These are phyloP conservation scores for Phyllachora maydis DNA, from an alignment of 2,329 filamentous ascomycete species.

Conservation along the genomic window DNA sequence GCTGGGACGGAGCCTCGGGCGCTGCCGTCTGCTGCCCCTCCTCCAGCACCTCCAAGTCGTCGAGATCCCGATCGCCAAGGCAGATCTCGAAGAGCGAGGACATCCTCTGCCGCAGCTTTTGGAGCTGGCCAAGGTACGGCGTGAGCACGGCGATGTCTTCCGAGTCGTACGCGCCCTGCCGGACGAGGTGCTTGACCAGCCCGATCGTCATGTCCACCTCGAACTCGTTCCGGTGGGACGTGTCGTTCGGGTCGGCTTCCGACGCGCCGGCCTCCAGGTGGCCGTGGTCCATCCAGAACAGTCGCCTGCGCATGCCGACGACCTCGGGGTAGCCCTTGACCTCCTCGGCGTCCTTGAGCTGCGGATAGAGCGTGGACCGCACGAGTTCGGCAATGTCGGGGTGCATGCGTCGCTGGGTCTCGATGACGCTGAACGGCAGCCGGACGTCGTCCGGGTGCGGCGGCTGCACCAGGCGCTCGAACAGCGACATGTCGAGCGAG, in stretches of 20 bases:
- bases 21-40: too few species aligned
- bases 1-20: too few species aligned
- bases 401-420: conserved; percentile 44
- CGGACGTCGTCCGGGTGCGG: conserved; percentile 1
- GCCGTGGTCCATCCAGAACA: conserved; percentile 44
- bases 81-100: conserved; percentile 33
- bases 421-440: conserved; percentile 15
- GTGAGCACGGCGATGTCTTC: conserved; percentile 53
- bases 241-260: conserved; percentile 17
- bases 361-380: conserved; percentile 28
- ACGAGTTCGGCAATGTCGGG: conserved; percentile 39
- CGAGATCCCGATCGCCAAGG: conserved; percentile 39
- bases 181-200: conserved; percentile 42
- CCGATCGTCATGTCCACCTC: conserved; percentile 44
- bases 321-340: conserved; percentile 22
- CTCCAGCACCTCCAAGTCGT: conserved; percentile 21
- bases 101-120: conserved; percentile 24
- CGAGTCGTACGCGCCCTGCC: conserved; percentile 37
- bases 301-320: conserved; percentile 24
- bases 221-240: conserved; percentile 22
- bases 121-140: conserved; percentile 37
- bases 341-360: conserved; percentile 25
- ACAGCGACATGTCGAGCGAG: conserved; percentile 36
- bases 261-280: conserved; percentile 19
- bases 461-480: conserved; percentile 30